phyloP scores from a whole-genome alignment of 768 basidiomycete species.

The Pleurotus citrinopileatus region DNA sequence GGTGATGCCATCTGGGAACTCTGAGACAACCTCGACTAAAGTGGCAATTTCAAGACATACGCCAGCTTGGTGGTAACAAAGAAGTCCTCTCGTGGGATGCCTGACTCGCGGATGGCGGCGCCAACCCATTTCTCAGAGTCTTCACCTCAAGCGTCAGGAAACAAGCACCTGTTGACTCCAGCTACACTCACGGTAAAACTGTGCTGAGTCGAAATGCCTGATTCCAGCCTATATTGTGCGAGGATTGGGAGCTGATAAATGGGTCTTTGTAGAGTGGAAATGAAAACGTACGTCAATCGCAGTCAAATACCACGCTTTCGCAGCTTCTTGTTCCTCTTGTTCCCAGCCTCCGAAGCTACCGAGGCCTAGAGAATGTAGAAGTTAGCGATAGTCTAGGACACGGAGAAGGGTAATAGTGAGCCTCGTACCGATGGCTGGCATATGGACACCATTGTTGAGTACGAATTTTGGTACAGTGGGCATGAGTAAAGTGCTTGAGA shows the following conservation, averaged over 20 bases:
- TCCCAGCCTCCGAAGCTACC: constrained; percentile 37
- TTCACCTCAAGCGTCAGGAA: background rate
- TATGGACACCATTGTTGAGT: constrained; percentile 4
- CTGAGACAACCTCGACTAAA: background rate
- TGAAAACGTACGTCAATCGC: too few species aligned
- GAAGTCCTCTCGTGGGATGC: constrained; percentile 44
- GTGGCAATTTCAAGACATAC: constrained; percentile 25
- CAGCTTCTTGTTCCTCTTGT: constrained; percentile 28
- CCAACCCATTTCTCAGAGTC: constrained; percentile 42
- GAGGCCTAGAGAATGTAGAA: too few species aligned
- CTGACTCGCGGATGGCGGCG: constrained; percentile 41
- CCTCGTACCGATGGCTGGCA: constrained; percentile 1
- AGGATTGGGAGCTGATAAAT: too few species aligned
- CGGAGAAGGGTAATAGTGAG: background rate
- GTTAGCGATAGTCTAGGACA: constrained; percentile 31
- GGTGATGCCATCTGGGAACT: constrained; percentile 32
- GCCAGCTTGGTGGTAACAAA: constrained; percentile 51
- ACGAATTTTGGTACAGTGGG: background rate
- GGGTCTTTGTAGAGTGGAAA: too few species aligned
- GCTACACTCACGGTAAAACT: constrained; percentile 25
- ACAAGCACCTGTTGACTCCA: too few species aligned
- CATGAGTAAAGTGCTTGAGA: too few species aligned
- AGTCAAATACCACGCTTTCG: constrained; percentile 35
- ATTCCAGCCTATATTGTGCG: constrained; percentile 44
- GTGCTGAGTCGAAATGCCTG: constrained; percentile 40